A percentile compares a stretch with the other conserved stretches of the same genome.
These are phyloP conservation scores for Kazachstania kunashirensis DNA, from an alignment of 805 yeast genomes.

Conservation along the genomic window DNA sequence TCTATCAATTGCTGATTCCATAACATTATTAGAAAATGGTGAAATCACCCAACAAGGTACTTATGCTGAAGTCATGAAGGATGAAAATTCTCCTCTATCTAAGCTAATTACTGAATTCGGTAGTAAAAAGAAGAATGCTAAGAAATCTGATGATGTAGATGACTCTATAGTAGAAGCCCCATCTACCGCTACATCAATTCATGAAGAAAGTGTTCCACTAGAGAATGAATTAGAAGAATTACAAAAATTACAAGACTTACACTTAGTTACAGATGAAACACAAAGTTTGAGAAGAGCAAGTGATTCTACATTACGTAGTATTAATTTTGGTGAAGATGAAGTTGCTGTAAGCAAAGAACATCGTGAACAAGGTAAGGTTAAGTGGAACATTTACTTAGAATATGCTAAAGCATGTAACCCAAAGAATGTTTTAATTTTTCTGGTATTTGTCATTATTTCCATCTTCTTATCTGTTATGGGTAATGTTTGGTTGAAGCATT, in stretches of 20 bases:
- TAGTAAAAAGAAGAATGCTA: slow-evolving; percentile 28
- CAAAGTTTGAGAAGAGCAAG: slow-evolving; percentile 55
- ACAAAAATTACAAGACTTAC: slow-evolving; percentile 20
- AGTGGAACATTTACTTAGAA: slow-evolving; percentile 71
- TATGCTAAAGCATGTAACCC: slow-evolving; percentile 86
- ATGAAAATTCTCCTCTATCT: slow-evolving; percentile 40
- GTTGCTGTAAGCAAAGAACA: slow-evolving; percentile 47
- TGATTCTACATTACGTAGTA: slow-evolving; percentile 30
- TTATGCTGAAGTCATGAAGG: slow-evolving; percentile 39
- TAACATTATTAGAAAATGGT: slow-evolving; percentile 64
- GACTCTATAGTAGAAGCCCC: slow-evolving; percentile 2
- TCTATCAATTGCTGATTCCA: slow-evolving; percentile 59
- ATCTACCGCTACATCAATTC: slow-evolving; percentile 11
- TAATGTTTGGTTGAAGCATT: slow-evolving; percentile 89
- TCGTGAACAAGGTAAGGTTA: slow-evolving; percentile 87
- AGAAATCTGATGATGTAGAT: not conserved
- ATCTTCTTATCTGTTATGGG: slow-evolving; percentile 56
- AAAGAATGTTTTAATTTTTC: slow-evolving; percentile 47
- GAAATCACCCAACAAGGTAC: slow-evolving; percentile 57
- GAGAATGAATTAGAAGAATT: slow-evolving; percentile 26
- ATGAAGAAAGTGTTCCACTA: slow-evolving; percentile 20
- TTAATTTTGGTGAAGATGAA: slow-evolving; percentile 32
- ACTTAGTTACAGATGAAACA: slow-evolving; percentile 26
- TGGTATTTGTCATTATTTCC: slow-evolving; percentile 46
- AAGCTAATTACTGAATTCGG: slow-evolving; percentile 58